Conservation (phyloP, 1,139 yeast genomes). For the Suhomyces coccinellae region DNA sequence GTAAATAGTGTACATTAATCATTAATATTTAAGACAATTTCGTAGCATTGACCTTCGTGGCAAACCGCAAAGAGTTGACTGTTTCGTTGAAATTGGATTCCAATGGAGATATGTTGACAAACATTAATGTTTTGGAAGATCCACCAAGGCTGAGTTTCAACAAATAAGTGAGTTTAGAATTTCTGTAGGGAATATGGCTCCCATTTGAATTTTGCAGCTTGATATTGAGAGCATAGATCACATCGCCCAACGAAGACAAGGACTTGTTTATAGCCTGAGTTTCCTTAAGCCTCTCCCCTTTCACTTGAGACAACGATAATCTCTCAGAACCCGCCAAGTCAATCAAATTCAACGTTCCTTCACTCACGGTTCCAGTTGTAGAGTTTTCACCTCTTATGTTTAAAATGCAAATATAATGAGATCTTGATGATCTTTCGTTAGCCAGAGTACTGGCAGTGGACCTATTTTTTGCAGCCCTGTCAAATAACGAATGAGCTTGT, state of each 20-base stretch:
- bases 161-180: slow-evolving; percentile 71
- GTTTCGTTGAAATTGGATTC: slow-evolving; percentile 69
- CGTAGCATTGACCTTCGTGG: slow-evolving; percentile 73
- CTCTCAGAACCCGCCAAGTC: slow-evolving; percentile 93
- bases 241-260: slow-evolving; percentile 87
- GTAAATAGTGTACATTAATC: slow-evolving; percentile 10
- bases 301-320: slow-evolving; percentile 69
- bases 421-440: slow-evolving; percentile 74
- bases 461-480: slow-evolving; percentile 58
- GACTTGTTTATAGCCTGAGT: slow-evolving; percentile 91
- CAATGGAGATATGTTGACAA: slow-evolving; percentile 83
- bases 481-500: slow-evolving; percentile 53
- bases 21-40: slow-evolving; percentile 20
- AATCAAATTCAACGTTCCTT: slow-evolving; percentile 70
- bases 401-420: slow-evolving; percentile 72
- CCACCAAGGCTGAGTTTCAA: slow-evolving; percentile 86
- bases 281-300: slow-evolving; percentile 80
- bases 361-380: slow-evolving; percentile 48
- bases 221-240: slow-evolving; percentile 69
- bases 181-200: slow-evolving; percentile 53
- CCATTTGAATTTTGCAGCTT: slow-evolving; percentile 46
- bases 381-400: slow-evolving; percentile 56
- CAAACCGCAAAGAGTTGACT: slow-evolving; percentile 82
- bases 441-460: slow-evolving; percentile 82
- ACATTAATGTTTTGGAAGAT: slow-evolving; percentile 86